Evolutionary conservation across 2,329 filamentous ascomycete genomes (phyloP), one percentile per base, ranked within the genome.

Genomic region (Cadophora luteo-olivacea): DNA sequence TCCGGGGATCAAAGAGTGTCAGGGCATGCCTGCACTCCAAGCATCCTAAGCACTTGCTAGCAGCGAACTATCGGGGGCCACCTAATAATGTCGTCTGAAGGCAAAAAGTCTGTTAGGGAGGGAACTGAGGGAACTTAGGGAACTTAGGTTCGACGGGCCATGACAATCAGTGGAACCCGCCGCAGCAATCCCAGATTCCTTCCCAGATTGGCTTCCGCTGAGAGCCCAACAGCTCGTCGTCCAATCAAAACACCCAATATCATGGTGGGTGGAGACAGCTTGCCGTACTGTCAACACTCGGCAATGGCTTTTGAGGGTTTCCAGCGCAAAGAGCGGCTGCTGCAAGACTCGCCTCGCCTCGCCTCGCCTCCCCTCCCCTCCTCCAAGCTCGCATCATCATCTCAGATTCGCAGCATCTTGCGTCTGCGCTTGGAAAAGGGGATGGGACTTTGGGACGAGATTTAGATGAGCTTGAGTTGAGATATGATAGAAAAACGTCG

Each of bases 171-270:
- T 55, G 57, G 49, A 41, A 41, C n/a, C 22, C 7, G 24, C 32
- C 22, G 52, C 32, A 38, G 52, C 63, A 14, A 62, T n/a, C 16
- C 64, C 51, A 60, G 45, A 45, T 32, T 32, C 29, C n/a, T 32
- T 32, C 29, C n/a, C 54, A 52, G 29, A n/a, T 54, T 57, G 38
- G 19, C 54, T 16, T n/a, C 54, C 55, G 65, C 36, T 32, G 57
- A 29, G 63, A 65, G 61, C 65, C 70, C 70, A 68, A 52, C 49
- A 58, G 57, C 58, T 69, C 70, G 68, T 72, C 68, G 70, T 70
- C 70, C 68, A 70, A 72, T 70, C 22, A 48, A 25, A 29, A n/a
- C 19, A 16, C 33, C 16, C 48, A 45, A 16, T 36, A 66, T 57
- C 22, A 54, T 60, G 62, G 11, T 45, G 29, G 25, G 60, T 49